phyloP scores from a whole-genome alignment of 306 rosid species.

The Senna tora region DNA sequence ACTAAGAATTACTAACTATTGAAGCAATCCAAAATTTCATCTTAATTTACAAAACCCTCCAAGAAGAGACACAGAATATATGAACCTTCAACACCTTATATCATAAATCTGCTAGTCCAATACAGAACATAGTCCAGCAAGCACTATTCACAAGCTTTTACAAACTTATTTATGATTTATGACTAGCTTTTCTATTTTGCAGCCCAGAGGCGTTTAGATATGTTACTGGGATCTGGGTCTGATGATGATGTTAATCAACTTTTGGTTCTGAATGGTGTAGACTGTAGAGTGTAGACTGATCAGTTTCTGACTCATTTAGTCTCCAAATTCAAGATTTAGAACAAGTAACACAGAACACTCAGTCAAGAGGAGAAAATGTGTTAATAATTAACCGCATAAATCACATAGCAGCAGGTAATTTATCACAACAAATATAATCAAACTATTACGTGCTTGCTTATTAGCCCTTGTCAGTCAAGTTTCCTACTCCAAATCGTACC shows the following conservation, averaged over 20 bases:
- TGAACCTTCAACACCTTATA: neutral
- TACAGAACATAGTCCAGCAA: neutral
- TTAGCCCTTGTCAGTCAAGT: neutral
- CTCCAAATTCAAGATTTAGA: neutral
- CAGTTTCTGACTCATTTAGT: neutral
- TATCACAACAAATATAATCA: neutral
- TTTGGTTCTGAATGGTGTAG: neutral
- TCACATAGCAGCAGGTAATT: neutral
- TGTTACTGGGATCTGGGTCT: neutral
- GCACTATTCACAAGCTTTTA: neutral
- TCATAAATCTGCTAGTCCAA: neutral
- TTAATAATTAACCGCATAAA: neutral
- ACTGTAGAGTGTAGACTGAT: neutral
- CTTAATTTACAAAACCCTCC: too few relatives aligned
- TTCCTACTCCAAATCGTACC: neutral
- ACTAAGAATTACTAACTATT: neutral
- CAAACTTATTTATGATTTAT: neutral
- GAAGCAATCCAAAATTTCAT: neutral
- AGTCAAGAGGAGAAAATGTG: neutral
- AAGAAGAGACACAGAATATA: neutral
- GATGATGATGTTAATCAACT: neutral
- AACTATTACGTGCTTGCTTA: neutral
- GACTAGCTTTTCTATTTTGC: neutral
- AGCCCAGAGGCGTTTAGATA: neutral
- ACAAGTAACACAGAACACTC: slow-evolving; percentile 12